Evolutionary conservation across 2,329 filamentous ascomycete genomes (phyloP), one percentile per base, ranked within the genome.

Genomic region (Colletotrichum brevisporum): DNA sequence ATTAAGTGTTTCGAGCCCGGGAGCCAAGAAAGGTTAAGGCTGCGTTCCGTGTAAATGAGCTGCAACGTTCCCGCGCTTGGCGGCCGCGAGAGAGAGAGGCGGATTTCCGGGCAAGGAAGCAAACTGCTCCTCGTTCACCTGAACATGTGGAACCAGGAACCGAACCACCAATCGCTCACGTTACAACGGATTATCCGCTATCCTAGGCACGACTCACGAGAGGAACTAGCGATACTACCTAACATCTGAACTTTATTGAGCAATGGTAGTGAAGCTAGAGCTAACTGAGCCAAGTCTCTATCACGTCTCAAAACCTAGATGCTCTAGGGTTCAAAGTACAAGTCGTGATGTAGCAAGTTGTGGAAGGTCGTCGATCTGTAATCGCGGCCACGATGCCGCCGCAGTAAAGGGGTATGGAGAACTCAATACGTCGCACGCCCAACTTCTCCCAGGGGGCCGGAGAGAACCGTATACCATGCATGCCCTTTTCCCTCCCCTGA

Each of bases 41-140:
- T 18, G 41, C 13, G 66, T 65, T 59, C 48, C 61, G 31, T 43
- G 15, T 69, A 55, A 39, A 66, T 55, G 36, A 54, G 26, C 24
- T 53, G 39, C 39, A 47, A 54, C 47, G 39, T 54, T 36, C 39
- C 36, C 39, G 21, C 31, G 18, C 41, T 63, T 65, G 54, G 54
- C 48, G 31, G 18, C n/a, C 5, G 24, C 31, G 6, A 36, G 31
- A 36, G 26, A 31, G 21, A 4, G 24, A 45, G 41, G 59, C 39
- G 41, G 13, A 47, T 36, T 43, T 57, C 61, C 39, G 13, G 16
- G 13, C 21, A 43, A 36, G 31, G 8, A 36, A 36, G 6, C 5
- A n/a, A 64, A 13, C 31, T 15, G 13, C 16, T 24, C 2, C 16
- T 24, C 2, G 39, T 31, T 48, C 47, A 31, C 62, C 50, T 69